These are phyloP conservation scores for Aureoboletus auriporus DNA, from an alignment of 768 basidiomycete genomes.

Conservation along the genomic window DNA sequence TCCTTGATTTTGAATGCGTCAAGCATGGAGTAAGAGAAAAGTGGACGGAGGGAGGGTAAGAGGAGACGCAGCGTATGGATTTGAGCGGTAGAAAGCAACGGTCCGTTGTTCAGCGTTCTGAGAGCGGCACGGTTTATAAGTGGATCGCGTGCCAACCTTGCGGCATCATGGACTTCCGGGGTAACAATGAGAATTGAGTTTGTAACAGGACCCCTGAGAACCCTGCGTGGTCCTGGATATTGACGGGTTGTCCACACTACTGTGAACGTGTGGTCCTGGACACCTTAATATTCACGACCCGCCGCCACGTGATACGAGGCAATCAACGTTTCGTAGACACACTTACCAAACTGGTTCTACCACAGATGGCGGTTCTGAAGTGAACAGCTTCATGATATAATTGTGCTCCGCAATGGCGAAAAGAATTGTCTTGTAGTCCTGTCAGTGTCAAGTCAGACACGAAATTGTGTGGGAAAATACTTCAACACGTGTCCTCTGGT, in stretches of 20 bases:
- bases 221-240: slow-evolving; percentile 8
- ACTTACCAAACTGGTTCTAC: slow-evolving; percentile 5
- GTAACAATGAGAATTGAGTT: slow-evolving; percentile 19
- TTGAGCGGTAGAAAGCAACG: slow-evolving; percentile 12
- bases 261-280: no score
- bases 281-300: no score
- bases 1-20: slow-evolving; percentile 79
- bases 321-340: background rate
- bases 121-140: slow-evolving; percentile 23
- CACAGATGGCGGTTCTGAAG: background rate
- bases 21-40: slow-evolving; percentile 40
- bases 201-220: slow-evolving; percentile 14
- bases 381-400: background rate
- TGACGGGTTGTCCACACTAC: slow-evolving; percentile 7
- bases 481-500: slow-evolving; percentile 2
- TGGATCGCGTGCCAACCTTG: slow-evolving; percentile 26
- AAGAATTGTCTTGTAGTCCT: background rate
- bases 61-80: background rate
- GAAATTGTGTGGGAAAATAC: background rate
- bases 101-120: slow-evolving; percentile 10
- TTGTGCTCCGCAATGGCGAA: background rate
- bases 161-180: slow-evolving; percentile 21
- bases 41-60: background rate
- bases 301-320: slow-evolving; percentile 11
- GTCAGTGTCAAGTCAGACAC: background rate